Conservation (phyloP, 805 yeast species). For the Dipodascus geniculatus region DNA sequence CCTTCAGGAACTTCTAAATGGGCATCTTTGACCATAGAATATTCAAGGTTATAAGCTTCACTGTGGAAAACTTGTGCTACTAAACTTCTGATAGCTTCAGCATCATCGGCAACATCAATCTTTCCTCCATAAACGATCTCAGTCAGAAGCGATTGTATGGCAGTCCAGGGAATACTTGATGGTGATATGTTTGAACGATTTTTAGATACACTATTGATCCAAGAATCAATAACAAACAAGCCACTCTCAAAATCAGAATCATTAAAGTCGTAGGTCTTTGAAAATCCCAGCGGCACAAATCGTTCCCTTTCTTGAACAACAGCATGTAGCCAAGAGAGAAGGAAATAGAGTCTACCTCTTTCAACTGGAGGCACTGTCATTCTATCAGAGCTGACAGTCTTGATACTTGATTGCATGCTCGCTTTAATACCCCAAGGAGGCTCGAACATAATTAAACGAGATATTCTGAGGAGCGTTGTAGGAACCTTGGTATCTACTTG, state of each 20-base stretch:
- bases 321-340: conserved; percentile 63
- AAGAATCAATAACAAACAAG: conserved; percentile 30
- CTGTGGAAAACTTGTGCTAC: conserved; percentile 8
- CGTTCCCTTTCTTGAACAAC: conserved; percentile 46
- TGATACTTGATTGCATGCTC: conserved; percentile 31
- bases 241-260: conserved; percentile 58
- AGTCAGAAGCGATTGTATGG: conserved; percentile 37
- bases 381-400: conserved; percentile 13
- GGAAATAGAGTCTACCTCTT: conserved; percentile 36
- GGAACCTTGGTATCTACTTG: conserved; percentile 39
- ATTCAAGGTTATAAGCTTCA: conserved; percentile 23
- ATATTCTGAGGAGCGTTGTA: conserved; percentile 39
- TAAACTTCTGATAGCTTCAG: conserved; percentile 11
- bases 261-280: conserved; percentile 52
- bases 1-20: conserved; percentile 39
- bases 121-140: conserved; percentile 49
- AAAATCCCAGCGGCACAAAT: conserved; percentile 53
- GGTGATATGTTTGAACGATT: conserved; percentile 33
- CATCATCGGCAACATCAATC: conserved; percentile 18
- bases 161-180: conserved; percentile 41
- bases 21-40: conserved; percentile 14
- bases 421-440: conserved; percentile 47
- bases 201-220: conserved; percentile 24
- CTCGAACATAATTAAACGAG: conserved; percentile 51
- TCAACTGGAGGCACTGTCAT: conserved; percentile 29